Conservation (phyloP, 805 yeast genomes). For the Candida sithepensis region DNA sequence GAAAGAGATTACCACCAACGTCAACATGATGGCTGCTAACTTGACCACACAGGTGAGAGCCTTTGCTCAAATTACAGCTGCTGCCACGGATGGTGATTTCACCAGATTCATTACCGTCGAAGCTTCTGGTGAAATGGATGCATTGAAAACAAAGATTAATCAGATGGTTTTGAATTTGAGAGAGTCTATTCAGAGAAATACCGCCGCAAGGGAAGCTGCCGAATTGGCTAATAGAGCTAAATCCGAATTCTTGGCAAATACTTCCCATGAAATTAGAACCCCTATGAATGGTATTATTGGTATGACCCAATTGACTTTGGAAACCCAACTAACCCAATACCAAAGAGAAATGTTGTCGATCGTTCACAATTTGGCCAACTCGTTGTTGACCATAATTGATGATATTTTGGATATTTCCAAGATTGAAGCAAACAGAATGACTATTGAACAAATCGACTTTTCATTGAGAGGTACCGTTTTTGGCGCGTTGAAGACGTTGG, state of each 20-base stretch:
- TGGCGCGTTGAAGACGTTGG: conserved; percentile 84
- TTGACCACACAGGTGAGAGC: conserved; percentile 90
- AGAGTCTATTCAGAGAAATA: conserved; percentile 86
- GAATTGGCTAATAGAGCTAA: conserved; percentile 86
- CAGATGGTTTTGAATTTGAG: conserved; percentile 84
- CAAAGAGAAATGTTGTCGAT: conserved; percentile 90
- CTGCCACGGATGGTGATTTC: conserved; percentile 92
- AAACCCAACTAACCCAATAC: conserved; percentile 84
- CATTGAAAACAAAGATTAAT: conserved; percentile 58
- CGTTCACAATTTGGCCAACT: conserved; percentile 84
- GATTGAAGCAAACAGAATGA: conserved; percentile 92
- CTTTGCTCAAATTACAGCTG: conserved; percentile 89
- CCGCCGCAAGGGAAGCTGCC: conserved; percentile 93
- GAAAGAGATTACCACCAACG: conserved; percentile 90
- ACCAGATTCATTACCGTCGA: conserved; percentile 88
- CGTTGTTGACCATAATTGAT: conserved; percentile 80
- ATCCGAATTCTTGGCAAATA: conserved; percentile 86
- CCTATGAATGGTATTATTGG: conserved; percentile 93
- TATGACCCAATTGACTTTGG: conserved; percentile 86
- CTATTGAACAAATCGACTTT: conserved; percentile 85
- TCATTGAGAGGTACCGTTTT: conserved; percentile 83
- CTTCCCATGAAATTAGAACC: conserved; percentile 84
- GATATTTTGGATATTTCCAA: conserved; percentile 89
- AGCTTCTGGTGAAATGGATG: conserved; percentile 88
- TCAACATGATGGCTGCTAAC: conserved; percentile 91